Evolutionary conservation across 169 alveolate genomes (phyloP), one percentile per base, ranked within the genome.

Genomic region (Toxoplasma gondii): DNA sequence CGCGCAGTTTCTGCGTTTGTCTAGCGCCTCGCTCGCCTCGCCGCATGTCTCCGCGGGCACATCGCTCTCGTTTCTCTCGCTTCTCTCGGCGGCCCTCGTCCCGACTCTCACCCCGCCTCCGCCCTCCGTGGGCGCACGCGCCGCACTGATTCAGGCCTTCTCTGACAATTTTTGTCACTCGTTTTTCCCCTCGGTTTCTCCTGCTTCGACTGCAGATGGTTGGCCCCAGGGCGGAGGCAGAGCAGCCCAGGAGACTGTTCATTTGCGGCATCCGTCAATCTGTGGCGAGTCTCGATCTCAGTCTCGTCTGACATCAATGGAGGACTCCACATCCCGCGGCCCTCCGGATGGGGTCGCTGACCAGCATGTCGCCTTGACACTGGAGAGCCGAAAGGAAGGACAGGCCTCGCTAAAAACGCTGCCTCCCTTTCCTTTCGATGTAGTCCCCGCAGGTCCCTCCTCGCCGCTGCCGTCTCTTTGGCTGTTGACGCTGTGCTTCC

Each of bases 81-180:
- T 82, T 39, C 67, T 82, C 34, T 24, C 90, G 12, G 90, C 90
- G 4, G 90, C 90, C 19, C 64, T 38, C 36, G 17, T 38, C 10
- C 90, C 86, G 27, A 19, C 86, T 7, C 86, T 78, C 49, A 78
- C 86, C 29, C 86, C 86, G 49, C 86, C 86, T 4, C 86, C 86
- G 22, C 86, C 86, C 10, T 78, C 86, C 4, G 86, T n/a, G 4
- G 39, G 49, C 27, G 22, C 86, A 4, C 86, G 86, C 45, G 86
- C 86, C n/a, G 49, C 45, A 24, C 86, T 78, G 29, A n/a, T 78
- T 10, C 49, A 78, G 86, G 45, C 45, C 29, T 78, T 78, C n/a
- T 19, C 39, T n/a, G 86, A 78, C 45, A 38, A 41, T 16, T 78
- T 78, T 45, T 29, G 49, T n/a, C 86, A 24, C 86, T 17, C 39